Evolutionary conservation across 2,329 filamentous ascomycete genomes (phyloP).

Genomic region (Penicillium sp.): DNA sequence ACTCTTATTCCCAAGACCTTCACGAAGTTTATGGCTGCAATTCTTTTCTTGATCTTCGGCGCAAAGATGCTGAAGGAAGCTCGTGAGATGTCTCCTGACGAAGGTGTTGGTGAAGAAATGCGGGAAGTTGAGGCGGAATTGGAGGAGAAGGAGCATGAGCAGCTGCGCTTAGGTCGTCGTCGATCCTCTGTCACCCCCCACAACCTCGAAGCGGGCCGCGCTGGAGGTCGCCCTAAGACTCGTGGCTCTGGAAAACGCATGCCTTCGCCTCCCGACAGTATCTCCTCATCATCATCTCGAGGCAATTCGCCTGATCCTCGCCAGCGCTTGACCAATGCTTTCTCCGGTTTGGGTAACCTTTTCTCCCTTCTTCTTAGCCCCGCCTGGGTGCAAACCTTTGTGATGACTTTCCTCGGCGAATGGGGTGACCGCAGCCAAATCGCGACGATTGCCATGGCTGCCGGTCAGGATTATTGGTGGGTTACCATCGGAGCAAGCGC

Average conservation of each 20-base stretch:
- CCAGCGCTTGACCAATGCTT: constrained; percentile 46
- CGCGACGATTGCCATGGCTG: constrained; percentile 97
- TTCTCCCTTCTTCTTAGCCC: constrained; percentile 86
- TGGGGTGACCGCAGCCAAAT: constrained; percentile 99
- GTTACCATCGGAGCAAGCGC: constrained; percentile 85
- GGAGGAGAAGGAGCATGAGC: constrained; percentile 84
- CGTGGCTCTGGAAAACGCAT: constrained; percentile 71
- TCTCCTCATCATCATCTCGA: constrained; percentile 73
- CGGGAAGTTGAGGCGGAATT: constrained; percentile 93
- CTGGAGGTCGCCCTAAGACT: constrained; percentile 62
- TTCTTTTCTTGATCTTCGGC: constrained; percentile 88
- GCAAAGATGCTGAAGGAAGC: constrained; percentile 82
- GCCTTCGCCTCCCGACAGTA: constrained; percentile 76
- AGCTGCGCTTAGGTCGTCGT: constrained; percentile 65
- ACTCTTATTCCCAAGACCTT: constrained; percentile 86
- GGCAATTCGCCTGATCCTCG: constrained; percentile 55
- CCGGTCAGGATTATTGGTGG: constrained; percentile 98
- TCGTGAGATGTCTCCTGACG: constrained; percentile 81
- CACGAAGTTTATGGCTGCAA: constrained; percentile 82
- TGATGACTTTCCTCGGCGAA: constrained; percentile 98
- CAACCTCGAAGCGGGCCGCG: constrained; percentile 76
- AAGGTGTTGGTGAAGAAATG: constrained; percentile 96
- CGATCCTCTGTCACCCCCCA: constrained; percentile 73
- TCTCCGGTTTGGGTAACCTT: constrained; percentile 79
- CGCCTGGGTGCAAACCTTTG: constrained; percentile 97